Conservation (phyloP, 345 rosid species). For the Eucalyptus globulus region DNA sequence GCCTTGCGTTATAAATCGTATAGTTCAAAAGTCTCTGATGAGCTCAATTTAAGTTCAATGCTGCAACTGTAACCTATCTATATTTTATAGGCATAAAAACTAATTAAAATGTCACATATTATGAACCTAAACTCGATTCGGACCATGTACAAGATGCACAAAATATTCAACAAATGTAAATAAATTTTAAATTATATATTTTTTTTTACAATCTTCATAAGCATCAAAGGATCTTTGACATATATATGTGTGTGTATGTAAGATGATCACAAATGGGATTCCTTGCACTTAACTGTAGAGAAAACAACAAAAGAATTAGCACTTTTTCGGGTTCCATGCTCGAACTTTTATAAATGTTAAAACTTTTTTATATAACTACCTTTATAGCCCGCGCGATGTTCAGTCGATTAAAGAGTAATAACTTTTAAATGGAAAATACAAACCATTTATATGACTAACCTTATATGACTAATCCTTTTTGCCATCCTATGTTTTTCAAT, state of each 20-base stretch:
- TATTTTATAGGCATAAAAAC: neutral
- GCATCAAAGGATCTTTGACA: neutral
- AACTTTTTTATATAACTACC: neutral
- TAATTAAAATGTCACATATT: neutral
- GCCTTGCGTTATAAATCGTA: neutral
- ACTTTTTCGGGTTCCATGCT: neutral
- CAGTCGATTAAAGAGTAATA: neutral
- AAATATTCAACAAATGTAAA: neutral
- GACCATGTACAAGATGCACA: neutral
- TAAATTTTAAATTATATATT: neutral
- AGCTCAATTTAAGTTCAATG: neutral
- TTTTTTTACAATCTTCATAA: neutral
- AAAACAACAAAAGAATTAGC: neutral
- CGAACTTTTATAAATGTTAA: neutral
- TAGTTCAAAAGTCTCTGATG: neutral
- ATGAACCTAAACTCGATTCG: neutral
- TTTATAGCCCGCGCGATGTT: neutral
- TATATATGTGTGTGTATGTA: accelerated
- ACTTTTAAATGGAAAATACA: neutral
- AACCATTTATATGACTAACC: neutral
- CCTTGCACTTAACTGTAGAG: neutral
- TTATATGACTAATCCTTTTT: neutral
- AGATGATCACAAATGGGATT: neutral
- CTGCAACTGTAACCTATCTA: neutral
- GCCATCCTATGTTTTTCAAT: neutral